Evolutionary conservation across 2,329 filamentous ascomycete genomes (phyloP).

Genomic region (Metarhizium guizhouense): DNA sequence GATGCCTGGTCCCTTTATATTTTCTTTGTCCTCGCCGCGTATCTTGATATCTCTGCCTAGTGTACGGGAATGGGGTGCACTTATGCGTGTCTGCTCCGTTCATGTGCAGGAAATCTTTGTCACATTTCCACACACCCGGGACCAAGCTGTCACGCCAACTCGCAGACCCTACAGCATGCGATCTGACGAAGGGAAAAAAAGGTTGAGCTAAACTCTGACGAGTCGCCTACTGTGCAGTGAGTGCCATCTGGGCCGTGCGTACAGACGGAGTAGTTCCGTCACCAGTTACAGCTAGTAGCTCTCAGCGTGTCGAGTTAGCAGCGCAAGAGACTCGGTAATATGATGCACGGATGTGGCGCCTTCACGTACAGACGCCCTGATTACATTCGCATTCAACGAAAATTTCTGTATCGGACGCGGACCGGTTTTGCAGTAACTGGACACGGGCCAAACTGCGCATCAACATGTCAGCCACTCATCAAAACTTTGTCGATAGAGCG

Average conservation of each 20-base stretch:
- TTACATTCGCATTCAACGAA: not conserved
- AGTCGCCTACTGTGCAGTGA: not conserved
- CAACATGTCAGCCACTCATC: no score
- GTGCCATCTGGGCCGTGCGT: not conserved
- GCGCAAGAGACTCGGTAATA: not conserved
- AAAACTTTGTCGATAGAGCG: no score
- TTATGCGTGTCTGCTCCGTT: not conserved
- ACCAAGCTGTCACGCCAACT: not conserved
- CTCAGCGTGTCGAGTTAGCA: not conserved
- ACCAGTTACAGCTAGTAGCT: no score
- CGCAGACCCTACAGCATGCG: not conserved
- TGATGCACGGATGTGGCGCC: not conserved
- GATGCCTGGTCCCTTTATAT: not conserved
- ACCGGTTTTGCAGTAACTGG: not conserved
- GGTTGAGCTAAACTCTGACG: not conserved
- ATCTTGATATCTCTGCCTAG: not conserved
- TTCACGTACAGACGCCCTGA: no score
- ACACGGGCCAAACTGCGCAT: no score
- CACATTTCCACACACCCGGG: not conserved
- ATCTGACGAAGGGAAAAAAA: not conserved
- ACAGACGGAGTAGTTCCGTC: not conserved
- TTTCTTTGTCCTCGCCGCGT: slow-evolving; percentile 1
- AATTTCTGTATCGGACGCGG: not conserved
- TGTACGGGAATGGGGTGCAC: not conserved
- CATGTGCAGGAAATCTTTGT: not conserved